These are phyloP conservation scores for Exophiala viscosa DNA, from an alignment of 2,329 filamentous ascomycete species.

Conservation along the genomic window DNA sequence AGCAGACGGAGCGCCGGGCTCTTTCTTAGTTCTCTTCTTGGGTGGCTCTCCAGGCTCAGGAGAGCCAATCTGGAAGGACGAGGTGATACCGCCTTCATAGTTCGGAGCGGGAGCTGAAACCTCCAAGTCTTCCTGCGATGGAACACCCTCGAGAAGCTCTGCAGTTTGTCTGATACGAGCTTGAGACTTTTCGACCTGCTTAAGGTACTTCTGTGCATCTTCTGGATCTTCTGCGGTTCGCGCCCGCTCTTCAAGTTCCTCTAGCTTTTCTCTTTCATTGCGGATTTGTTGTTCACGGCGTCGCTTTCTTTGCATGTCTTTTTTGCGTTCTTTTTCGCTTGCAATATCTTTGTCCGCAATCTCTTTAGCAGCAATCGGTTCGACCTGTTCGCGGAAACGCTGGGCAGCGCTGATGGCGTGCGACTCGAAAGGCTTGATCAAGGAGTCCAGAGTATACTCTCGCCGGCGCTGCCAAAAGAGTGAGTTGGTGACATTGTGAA, in stretches of 20 bases:
- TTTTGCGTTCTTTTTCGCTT: slow-evolving; percentile 97
- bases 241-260: slow-evolving; percentile 72
- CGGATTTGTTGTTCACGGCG: slow-evolving; percentile 91
- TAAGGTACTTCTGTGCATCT: slow-evolving; percentile 74
- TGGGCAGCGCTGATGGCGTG: slow-evolving; percentile 70
- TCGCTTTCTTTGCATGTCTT: slow-evolving; percentile 98
- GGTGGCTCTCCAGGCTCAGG: slow-evolving; percentile 46
- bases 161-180: slow-evolving; percentile 92
- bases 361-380: slow-evolving; percentile 75
- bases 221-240: slow-evolving; percentile 74
- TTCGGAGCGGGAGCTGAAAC: slow-evolving; percentile 72
- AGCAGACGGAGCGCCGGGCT: slow-evolving; percentile 45
- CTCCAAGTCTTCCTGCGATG: slow-evolving; percentile 65
- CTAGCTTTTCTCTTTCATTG: slow-evolving; percentile 79
- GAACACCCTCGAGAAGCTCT: slow-evolving; percentile 75
- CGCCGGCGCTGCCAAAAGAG: slow-evolving; percentile 52
- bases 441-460: slow-evolving; percentile 53
- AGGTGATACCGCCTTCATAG: slow-evolving; percentile 79
- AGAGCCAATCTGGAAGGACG: slow-evolving; percentile 71
- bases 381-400: slow-evolving; percentile 72
- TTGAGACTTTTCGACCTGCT: slow-evolving; percentile 82
- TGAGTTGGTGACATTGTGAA: slow-evolving; percentile 6
- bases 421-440: slow-evolving; percentile 58
- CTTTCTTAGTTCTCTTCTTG: slow-evolving; percentile 53
- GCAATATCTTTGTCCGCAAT: slow-evolving; percentile 86